Evolutionary conservation across 2,329 filamentous ascomycete genomes (phyloP), one percentile per base, ranked within the genome.

Genomic region (Aspergillus spinulosporus): DNA sequence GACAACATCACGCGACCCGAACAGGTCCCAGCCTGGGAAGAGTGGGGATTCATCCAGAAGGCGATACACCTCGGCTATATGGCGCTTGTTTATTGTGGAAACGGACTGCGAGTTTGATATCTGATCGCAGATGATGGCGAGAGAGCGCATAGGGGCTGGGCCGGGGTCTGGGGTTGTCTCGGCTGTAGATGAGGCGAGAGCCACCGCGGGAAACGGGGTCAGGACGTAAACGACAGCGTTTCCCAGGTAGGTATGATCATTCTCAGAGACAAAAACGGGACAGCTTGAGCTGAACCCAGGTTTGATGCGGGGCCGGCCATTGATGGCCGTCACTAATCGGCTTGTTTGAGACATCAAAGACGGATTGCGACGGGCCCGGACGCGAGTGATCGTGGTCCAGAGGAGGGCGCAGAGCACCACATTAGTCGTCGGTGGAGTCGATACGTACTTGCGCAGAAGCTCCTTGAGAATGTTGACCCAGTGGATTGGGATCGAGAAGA

Each of bases 301-400:
- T 8, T 7, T 3, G 21, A 59, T 31, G 11, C 57, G 57, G 1
- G n/a, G 11, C 1, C 57, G 53, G 15, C 45, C 50, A 28, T 57
- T 59, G 1, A 59, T 46, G 7, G 54, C 54, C 31, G 49, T 57
- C 7, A 26, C 40, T 9, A 59, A n/a, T 3, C 32, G 40, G 26
- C 46, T 54, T 4, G 5, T 42, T n/a, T 7, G 1, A 9, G 39
- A 15, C 9, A 8, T 1, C 8, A 42, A 14, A 0, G 39, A 42
- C 29, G 40, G 15, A 9, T 45, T 47, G 29, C 34, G 36, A 4
- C 42, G 48, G 1, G 32, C 28, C 43, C 57, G 52, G 2, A 46
- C 45, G 3, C 57, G 57, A 2, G 59, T 61, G 32, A 61, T 44
- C 28, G 54, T 45, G 14, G 54, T 55, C 59, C 57, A 59, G 46